Conservation (phyloP, 1,284 basidiomycete genomes). For the Apiotrichum porosum region DNA sequence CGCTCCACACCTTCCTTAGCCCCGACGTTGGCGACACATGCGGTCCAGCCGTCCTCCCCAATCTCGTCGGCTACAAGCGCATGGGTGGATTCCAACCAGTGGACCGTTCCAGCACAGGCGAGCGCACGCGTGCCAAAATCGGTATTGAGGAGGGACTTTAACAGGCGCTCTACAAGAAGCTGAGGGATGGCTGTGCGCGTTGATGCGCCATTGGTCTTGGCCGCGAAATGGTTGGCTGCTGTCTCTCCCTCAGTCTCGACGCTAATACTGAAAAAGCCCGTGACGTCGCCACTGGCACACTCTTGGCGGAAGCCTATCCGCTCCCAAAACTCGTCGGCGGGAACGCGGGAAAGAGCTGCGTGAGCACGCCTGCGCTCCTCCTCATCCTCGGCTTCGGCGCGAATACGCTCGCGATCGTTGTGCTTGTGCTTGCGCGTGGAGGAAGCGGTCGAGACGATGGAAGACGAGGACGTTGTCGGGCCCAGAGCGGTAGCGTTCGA, state of each 20-base stretch:
- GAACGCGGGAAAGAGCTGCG: conserved; percentile 46
- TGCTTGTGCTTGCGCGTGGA: conserved; percentile 22
- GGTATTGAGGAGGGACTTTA: conserved; percentile 64
- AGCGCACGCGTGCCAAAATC: conserved; percentile 69
- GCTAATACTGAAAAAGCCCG: conserved; percentile 70
- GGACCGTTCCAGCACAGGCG: conserved; percentile 62
- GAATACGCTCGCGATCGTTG: conserved; percentile 20
- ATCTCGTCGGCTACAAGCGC: conserved; percentile 37
- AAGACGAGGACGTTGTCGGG: conserved; percentile 6
- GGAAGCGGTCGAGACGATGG: too few species aligned
- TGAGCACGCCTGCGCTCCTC: conserved; percentile 37
- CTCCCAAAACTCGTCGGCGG: conserved; percentile 81
- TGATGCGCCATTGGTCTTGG: neutral
- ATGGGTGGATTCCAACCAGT: conserved; percentile 60
- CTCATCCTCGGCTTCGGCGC: conserved; percentile 42
- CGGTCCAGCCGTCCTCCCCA: conserved; percentile 28
- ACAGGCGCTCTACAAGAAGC: conserved; percentile 63
- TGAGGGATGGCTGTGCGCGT: conserved; percentile 54
- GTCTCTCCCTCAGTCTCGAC: too few species aligned
- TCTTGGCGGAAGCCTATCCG: conserved; percentile 91
- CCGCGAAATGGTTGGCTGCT: too few species aligned
- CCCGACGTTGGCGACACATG: conserved; percentile 17
- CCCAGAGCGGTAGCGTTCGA: neutral
- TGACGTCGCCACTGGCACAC: conserved; percentile 75
- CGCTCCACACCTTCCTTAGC: conserved; percentile 17